These are phyloP conservation scores for Acer yangbiense DNA, from an alignment of 345 rosid genomes.

Conservation along the genomic window DNA sequence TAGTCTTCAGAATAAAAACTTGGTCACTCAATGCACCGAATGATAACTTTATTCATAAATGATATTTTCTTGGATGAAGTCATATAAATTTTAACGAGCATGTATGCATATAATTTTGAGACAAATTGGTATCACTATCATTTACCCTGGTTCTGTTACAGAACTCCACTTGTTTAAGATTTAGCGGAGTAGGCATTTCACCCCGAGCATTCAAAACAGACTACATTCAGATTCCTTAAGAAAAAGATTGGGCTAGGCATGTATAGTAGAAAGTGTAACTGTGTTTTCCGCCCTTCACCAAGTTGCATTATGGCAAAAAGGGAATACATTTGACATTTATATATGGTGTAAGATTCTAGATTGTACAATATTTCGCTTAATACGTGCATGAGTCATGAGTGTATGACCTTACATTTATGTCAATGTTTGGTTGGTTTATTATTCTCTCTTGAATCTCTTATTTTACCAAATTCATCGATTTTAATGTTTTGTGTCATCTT, in stretches of 20 bases:
- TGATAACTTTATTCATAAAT: background rate
- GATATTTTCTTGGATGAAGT: background rate
- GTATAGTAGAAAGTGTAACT: background rate
- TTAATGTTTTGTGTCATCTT: background rate
- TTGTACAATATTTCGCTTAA: background rate
- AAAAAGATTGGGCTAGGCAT: background rate
- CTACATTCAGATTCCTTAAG: no score
- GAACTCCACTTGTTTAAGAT: no score
- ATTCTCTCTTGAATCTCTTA: background rate
- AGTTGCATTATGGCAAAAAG: background rate
- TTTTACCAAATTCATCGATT: background rate
- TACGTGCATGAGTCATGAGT: no score
- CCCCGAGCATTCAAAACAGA: no score
- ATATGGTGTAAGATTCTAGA: background rate
- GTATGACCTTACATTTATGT: no score
- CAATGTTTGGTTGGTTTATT: background rate
- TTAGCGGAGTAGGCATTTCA: no score
- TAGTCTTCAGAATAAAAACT: background rate
- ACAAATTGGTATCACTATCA: no score
- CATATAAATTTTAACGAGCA: background rate
- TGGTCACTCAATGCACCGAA: background rate
- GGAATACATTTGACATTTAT: background rate
- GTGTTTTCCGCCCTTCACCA: background rate
- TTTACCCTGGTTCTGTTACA: no score
- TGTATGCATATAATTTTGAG: background rate